These are phyloP conservation scores for Lecanosticta acicola DNA, from an alignment of 2,329 filamentous ascomycete species.

Conservation along the genomic window DNA sequence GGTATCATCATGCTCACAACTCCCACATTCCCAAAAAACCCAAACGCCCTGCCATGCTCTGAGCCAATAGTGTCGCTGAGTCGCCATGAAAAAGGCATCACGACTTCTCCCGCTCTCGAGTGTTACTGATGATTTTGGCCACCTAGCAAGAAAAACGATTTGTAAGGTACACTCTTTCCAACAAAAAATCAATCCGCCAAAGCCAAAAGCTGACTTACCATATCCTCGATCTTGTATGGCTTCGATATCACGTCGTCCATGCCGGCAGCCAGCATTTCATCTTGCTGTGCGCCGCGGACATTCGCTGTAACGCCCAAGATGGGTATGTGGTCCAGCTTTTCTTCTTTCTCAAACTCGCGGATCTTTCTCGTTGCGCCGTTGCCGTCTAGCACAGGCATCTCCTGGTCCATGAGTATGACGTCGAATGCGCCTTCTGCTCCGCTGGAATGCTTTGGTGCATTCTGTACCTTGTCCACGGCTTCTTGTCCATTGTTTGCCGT, in stretches of 20 bases:
- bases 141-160: not conserved
- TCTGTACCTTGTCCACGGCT: conserved; percentile 26
- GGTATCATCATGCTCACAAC: not conserved
- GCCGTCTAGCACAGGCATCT: conserved; percentile 30
- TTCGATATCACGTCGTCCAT: conserved; percentile 33
- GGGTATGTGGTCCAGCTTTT: conserved; percentile 20
- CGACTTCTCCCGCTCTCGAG: not conserved
- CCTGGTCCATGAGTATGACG: conserved; percentile 32
- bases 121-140: not conserved
- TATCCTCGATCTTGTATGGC: conserved; percentile 31
- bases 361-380: conserved; percentile 27
- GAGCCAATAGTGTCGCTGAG: not conserved
- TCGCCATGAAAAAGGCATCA: not conserved
- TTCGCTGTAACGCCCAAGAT: conserved; percentile 34
- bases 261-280: conserved; percentile 28
- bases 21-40: not conserved
- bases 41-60: not conserved
- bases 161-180: not conserved
- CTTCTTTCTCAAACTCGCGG: conserved; percentile 21
- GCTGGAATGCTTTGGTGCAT: conserved; percentile 12
- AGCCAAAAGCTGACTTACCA: conserved; percentile 20
- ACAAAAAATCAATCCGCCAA: not conserved
- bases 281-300: conserved; percentile 29
- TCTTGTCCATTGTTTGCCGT: conserved; percentile 32
- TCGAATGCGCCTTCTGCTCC: conserved; percentile 23